Evolutionary conservation across 768 basidiomycete species (phyloP), one percentile per base, ranked within the genome.

Genomic region (Psilocybe azurescens): DNA sequence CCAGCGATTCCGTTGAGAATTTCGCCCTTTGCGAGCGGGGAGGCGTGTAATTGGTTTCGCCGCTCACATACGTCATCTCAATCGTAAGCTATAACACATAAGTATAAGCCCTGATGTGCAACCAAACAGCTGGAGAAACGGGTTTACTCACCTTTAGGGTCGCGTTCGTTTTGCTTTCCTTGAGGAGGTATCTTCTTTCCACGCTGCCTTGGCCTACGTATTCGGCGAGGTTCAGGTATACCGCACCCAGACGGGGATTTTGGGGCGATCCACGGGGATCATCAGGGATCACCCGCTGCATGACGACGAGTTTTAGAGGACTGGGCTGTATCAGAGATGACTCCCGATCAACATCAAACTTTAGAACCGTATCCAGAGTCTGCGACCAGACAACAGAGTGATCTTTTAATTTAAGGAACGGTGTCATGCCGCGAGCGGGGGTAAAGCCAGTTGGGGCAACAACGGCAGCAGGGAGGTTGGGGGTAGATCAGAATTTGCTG

Each of bases 101-200:
- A 30, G 36, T 46, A 47, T n/a, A n/a, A n/a, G n/a, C n/a, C n/a
- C n/a, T n/a, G 39, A 16, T 11, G 54, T 33, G 46, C 53, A 46
- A 36, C 46, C 50, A 59, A 33, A 44, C n/a, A n/a, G n/a, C n/a
- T n/a, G n/a, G n/a, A n/a, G n/a, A 44, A 28, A 8, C 10, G 53
- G 9, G 56, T 50, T 49, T 10, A 66, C 75, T 11, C 48, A 90
- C 89, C 80, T 89, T 89, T 52, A 94, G 78, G 5, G 87, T 89
- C 1, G 92, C 90, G 65, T 94, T 94, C 41, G 87, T 91, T 74
- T 90, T 91, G 67, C 89, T 91, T 66, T 90, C 84, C 52, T 85
- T 79, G 5, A 93, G 75, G 6, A 92, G 79, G 73, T 91, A 90
- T 5, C 85, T 79, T 16, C 92, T 79, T 9, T 86, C 85, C 29